These are phyloP conservation scores for Spergularia azorica DNA, from an alignment of 179 eudicot genomes.

Conservation along the genomic window DNA sequence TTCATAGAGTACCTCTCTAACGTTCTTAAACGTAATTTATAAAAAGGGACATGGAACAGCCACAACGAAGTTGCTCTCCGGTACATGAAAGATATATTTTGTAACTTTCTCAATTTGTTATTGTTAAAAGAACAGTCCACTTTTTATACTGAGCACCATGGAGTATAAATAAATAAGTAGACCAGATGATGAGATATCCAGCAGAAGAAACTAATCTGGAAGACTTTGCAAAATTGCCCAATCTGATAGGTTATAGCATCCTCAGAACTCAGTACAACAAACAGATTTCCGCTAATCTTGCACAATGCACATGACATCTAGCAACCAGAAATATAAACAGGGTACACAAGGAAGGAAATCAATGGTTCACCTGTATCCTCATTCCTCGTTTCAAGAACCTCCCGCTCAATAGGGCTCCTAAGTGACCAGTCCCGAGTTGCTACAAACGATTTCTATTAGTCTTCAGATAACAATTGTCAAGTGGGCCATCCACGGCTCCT, in stretches of 20 bases:
- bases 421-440: constrained; percentile 8
- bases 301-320: background rate
- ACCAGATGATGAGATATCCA: background rate
- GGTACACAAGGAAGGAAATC: background rate
- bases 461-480: background rate
- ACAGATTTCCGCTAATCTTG: background rate
- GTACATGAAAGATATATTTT: background rate
- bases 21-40: no score
- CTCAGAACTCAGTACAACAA: constrained; percentile 1
- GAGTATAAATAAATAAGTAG: background rate
- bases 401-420: background rate
- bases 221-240: background rate
- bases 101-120: background rate
- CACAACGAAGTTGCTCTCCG: no score
- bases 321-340: constrained; percentile 1
- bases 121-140: no score
- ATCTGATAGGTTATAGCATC: background rate
- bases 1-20: no score
- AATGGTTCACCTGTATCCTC: constrained; percentile 18
- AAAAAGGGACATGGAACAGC: no score
- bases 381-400: background rate
- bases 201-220: constrained; percentile 2
- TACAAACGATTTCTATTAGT: background rate
- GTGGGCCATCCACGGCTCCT: constrained; percentile 8
- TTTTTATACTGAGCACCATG: background rate